Conservation (phyloP, 1,284 basidiomycete species). For the Porogramme epimiltina region DNA sequence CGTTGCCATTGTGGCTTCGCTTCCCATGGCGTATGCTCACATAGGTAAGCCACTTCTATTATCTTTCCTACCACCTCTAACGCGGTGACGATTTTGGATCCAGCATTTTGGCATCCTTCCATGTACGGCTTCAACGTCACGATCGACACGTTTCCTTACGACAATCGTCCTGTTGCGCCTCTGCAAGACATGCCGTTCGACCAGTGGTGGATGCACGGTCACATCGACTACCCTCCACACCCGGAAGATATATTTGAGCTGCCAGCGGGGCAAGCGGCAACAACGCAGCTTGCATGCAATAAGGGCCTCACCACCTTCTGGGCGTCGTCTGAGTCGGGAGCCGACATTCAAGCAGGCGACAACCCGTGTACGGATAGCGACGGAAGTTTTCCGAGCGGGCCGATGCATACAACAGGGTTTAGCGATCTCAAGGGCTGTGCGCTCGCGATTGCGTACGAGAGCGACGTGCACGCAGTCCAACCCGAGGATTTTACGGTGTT, state of each 20-base stretch:
- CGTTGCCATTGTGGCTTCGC: no score
- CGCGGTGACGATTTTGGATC: no score
- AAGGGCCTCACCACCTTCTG: conserved; percentile 57
- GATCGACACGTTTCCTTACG: conserved; percentile 45
- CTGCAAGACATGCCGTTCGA: conserved; percentile 52
- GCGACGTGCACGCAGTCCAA: conserved; percentile 48
- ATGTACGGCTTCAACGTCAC: conserved; percentile 59
- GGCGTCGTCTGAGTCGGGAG: conserved; percentile 45
- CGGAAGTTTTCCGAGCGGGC: conserved; percentile 34
- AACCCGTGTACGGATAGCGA: conserved; percentile 44
- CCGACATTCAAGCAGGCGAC: conserved; percentile 48
- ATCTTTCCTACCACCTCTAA: no score
- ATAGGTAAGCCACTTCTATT: no score
- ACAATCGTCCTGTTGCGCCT: conserved; percentile 55
- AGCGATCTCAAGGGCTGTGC: conserved; percentile 64
- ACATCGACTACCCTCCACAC: conserved; percentile 57
- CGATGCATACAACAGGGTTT: conserved; percentile 55
- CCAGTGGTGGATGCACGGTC: conserved; percentile 73
- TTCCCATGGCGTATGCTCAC: no score
- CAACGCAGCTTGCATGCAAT: conserved; percentile 57
- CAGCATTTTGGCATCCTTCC: conserved; percentile 33
- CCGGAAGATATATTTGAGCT: conserved; percentile 56
- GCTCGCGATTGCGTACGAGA: conserved; percentile 72
- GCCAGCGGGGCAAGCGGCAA: conserved; percentile 51
- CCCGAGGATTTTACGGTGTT: no score